Percentiles rank a stretch among this genome's conserved stretches.
Conservation (phyloP, 805 yeast genomes). For the Candida khao-thaluensis region DNA sequence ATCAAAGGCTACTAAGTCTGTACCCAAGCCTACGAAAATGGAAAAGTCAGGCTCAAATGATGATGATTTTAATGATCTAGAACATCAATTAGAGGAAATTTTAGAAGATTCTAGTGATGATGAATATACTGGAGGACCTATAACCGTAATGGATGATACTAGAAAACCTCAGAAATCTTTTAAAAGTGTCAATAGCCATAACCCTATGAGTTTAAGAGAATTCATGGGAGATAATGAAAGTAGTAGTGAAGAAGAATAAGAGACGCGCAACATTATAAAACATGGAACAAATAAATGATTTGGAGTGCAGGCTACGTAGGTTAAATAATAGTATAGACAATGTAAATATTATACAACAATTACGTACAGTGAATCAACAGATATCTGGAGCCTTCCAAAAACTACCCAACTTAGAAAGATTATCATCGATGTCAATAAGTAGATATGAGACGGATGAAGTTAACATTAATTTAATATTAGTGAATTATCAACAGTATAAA, state of each 20-base stretch:
- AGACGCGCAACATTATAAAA: constrained; percentile 2
- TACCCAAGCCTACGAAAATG: background rate
- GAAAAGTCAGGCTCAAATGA: constrained; percentile 15
- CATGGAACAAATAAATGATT: background rate
- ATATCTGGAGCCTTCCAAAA: background rate
- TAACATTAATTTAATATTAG: constrained; percentile 10
- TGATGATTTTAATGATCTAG: constrained; percentile 44
- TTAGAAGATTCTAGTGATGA: constrained; percentile 25
- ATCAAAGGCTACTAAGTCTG: background rate
- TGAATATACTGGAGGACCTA: constrained; percentile 15
- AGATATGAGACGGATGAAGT: constrained; percentile 6
- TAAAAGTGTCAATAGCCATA: constrained; percentile 12
- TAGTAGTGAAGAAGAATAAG: constrained; percentile 33
- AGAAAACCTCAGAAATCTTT: constrained; percentile 4
- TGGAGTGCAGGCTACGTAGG: constrained; percentile 4
- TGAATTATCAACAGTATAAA: constrained; percentile 10
- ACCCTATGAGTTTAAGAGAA: constrained; percentile 42
- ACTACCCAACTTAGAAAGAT: constrained; percentile 5
- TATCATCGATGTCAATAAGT: background rate
- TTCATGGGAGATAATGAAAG: constrained; percentile 30
- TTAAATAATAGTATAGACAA: constrained; percentile 3
- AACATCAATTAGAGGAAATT: constrained; percentile 42
- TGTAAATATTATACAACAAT: background rate
- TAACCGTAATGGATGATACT: constrained; percentile 6
- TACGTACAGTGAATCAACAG: background rate